Base-by-base conservation (phyloP, 1,284 basidiomycete genomes). In the Puccinia triticina region DNA sequence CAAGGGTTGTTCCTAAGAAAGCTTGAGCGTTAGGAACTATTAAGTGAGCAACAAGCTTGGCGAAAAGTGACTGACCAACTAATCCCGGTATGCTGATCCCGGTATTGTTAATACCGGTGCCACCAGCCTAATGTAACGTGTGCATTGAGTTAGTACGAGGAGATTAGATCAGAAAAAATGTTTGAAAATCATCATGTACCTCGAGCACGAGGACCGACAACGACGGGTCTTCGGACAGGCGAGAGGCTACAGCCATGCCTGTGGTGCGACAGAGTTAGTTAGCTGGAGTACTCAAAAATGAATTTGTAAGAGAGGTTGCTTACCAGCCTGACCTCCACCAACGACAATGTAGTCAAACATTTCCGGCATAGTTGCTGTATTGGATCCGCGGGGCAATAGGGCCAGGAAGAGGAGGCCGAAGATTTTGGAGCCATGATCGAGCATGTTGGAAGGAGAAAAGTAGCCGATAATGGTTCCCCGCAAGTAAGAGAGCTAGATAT, bases 261-360 rank as follows among this genome's bases (percentile, higher is more conserved):
- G 32, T 11, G 18, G 26, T 11, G 18, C 7, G 69, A 69, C 2
- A 40, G 34, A 80, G 29, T 26, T n/a, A 59, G 46, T 40, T 34
- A 59, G 48, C 46, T 23, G 26, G 32, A 72, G 32, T 23, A 72
- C 16, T 34, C 16, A 14, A 23, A 11, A 48, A 16, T 29, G 43
- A n/a, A 71, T 14, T 32, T 32, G 10, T 21, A 37, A 43, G 32
- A 26, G 16, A 48, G 2, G 2, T 43, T 59, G n/a, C 67, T 59
- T 55, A 64, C 69, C 78, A n/a, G 78, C 69, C 32, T 40, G 59
- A 26, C 78, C 78, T 14, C 78, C 78, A 18, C 67, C 71, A n/a
- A 81, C 71, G 23, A 81, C 57, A n/a, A 81, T 64, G 26, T 61
- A 81, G 59, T 81, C 78, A 74, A 59, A 79, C 21, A 69, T 46